Conservation (phyloP, 768 basidiomycete species). For the Podaxis sp. region DNA sequence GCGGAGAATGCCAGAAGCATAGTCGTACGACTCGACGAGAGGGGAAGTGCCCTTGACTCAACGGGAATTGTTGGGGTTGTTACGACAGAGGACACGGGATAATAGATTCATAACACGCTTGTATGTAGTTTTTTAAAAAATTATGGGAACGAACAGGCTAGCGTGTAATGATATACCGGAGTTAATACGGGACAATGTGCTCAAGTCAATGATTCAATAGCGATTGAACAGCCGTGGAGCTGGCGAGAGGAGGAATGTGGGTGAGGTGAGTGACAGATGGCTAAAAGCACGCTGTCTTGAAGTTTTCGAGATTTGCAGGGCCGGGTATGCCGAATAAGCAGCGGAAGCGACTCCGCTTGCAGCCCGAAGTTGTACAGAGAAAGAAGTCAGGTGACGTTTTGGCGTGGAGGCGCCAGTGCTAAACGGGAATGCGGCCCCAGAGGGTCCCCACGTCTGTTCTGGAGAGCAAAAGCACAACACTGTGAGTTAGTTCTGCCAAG, state of each 20-base stretch:
- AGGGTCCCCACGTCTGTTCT: background rate
- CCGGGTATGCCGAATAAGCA: constrained; percentile 1
- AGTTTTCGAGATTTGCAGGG: background rate
- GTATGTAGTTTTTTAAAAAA: background rate
- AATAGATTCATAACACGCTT: constrained; percentile 7
- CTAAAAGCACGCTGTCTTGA: constrained; percentile 1
- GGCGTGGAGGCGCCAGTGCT: constrained; percentile 1
- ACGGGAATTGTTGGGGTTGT: background rate
- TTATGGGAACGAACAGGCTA: background rate
- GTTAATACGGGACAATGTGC: background rate
- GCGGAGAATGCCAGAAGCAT: background rate
- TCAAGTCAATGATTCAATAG: background rate
- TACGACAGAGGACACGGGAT: constrained; percentile 2
- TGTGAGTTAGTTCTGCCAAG: too few species aligned
- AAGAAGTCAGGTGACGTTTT: constrained; percentile 10
- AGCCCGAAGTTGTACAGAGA: background rate
- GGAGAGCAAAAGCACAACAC: background rate
- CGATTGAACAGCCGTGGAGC: background rate
- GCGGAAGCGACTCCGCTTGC: constrained; percentile 1
- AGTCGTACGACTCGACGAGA: background rate
- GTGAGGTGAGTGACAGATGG: background rate
- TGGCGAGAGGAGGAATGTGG: background rate
- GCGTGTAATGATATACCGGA: background rate
- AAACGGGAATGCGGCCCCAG: background rate
- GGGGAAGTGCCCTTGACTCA: background rate